These are phyloP conservation scores for Chaetomium fimeti DNA, from an alignment of 495 filamentous ascomycete genomes.

Conservation along the genomic window DNA sequence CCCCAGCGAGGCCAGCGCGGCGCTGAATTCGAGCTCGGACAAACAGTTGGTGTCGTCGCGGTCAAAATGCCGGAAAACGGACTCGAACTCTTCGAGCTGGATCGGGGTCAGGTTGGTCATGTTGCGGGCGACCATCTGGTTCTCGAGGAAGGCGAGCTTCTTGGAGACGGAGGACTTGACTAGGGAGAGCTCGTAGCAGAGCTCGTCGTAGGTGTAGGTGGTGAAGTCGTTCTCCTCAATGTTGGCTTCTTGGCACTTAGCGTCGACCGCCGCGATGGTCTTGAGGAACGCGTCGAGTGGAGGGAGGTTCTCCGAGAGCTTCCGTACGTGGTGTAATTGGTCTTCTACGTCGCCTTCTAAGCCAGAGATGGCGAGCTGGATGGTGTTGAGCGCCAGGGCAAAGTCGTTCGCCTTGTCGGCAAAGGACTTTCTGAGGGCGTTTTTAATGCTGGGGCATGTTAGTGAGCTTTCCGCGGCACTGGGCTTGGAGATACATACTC, in stretches of 20 bases:
- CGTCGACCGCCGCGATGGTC: conserved; percentile 75
- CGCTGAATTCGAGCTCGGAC: conserved; percentile 93
- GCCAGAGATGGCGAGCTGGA: conserved; percentile 88
- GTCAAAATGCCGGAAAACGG: conserved; percentile 96
- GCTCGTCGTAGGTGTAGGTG: conserved; percentile 93
- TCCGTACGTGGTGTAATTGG: conserved; percentile 79
- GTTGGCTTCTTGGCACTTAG: conserved; percentile 91
- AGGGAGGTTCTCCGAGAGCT: conserved; percentile 73
- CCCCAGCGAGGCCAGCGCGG: conserved; percentile 87
- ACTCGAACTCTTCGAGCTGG: conserved; percentile 96
- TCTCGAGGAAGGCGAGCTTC: conserved; percentile 94
- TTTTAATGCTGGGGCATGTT: conserved; percentile 68
- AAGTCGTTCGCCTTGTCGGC: conserved; percentile 98
- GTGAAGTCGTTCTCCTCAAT: conserved; percentile 99
- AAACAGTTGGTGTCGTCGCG: conserved; percentile 86
- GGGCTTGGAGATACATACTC: conserved; percentile 55
- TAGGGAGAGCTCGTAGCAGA: conserved; percentile 87
- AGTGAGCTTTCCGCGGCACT: conserved; percentile 11
- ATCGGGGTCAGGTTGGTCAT: conserved; percentile 99
- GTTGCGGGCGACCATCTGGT: conserved; percentile 91
- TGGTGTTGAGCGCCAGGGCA: conserved; percentile 86
- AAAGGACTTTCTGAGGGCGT: conserved; percentile 83
- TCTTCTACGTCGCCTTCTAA: conserved; percentile 95
- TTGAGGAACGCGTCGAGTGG: conserved; percentile 86
- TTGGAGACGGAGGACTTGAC: conserved; percentile 89